Percentiles rank a stretch among this genome's conserved stretches.
Conservation (phyloP, 805 yeast species). For the Suhomyces canberraensis region DNA sequence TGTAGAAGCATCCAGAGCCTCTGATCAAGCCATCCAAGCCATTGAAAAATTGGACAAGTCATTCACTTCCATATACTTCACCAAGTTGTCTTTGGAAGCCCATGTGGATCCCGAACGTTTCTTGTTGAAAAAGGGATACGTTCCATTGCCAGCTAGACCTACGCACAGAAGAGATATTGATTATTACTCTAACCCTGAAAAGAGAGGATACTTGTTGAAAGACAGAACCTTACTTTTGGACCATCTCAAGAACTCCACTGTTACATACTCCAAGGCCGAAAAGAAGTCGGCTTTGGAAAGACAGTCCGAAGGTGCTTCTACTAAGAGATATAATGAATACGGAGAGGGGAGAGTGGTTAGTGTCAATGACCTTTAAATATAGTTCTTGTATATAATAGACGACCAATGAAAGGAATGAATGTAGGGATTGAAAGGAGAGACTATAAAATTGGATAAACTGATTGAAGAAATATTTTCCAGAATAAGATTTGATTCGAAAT, state of each 20-base stretch:
- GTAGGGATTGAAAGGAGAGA: too few species aligned
- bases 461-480: too few species aligned
- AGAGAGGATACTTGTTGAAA: slow-evolving; percentile 69
- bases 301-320: slow-evolving; percentile 33
- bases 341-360: slow-evolving; percentile 9
- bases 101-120: slow-evolving; percentile 75
- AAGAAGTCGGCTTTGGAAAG: slow-evolving; percentile 36
- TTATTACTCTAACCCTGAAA: slow-evolving; percentile 66
- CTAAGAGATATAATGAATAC: slow-evolving; percentile 12
- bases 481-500: too few species aligned
- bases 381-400: slow-evolving; percentile 5
- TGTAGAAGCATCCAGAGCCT: slow-evolving; percentile 81
- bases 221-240: slow-evolving; percentile 39
- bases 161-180: slow-evolving; percentile 75
- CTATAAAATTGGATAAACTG: too few species aligned
- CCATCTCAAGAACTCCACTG: slow-evolving; percentile 21
- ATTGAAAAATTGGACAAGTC: slow-evolving; percentile 74
- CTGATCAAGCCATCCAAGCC: slow-evolving; percentile 65
- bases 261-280: slow-evolving; percentile 18
- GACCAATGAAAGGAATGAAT: background rate
- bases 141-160: slow-evolving; percentile 86
- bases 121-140: slow-evolving; percentile 64
- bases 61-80: slow-evolving; percentile 69
- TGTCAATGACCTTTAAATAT: slow-evolving; percentile 7
- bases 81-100: slow-evolving; percentile 62